Base-by-base conservation (phyloP, 257 asterid species). In the Capsicum baccatum region DNA sequence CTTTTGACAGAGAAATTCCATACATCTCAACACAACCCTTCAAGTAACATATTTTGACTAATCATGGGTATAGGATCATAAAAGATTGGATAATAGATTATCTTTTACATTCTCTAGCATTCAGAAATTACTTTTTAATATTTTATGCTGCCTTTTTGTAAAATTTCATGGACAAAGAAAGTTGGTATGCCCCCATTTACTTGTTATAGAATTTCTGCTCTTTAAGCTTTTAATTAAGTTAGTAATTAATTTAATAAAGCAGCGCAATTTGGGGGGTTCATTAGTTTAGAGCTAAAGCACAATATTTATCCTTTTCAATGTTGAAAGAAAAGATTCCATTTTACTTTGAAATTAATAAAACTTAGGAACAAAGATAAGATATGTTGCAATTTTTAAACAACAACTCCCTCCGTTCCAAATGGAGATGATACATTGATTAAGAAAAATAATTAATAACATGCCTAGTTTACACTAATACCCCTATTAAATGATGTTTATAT, bases 251-350 rank as follows among this genome's bases (percentile, higher is more conserved):
- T 54, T 55, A 4, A 54, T 6, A 54, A 76, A 78, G 64, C 54
- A 52, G 81, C 81, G 81, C 81, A 78, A 78, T 54, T 76, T 26
- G 62, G 21, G 80, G 81, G 26, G 5, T 14, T 33, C 48, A 54
- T 78, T 26, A 26, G 33, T 26, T 14, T 78, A 78, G 47, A 13
- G 6, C 13, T 78, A 33, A 78, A 78, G 64, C 82, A 54, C 64
- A 50, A 54, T 8, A 26, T 26, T 35, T 54, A 78, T 78, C 8
- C 81, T 74, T 54, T 76, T 9, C 78, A 39, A 69, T 2, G 3
- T 69, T 16, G 55, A 33, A 69, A 69, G 52, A 59, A 64, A 47
- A n/a, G 33, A 71, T 69, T 39, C 37, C 57, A 42, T 44, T 47
- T 10, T 44, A n/a, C 26, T 69, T 71, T 71, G 15, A 71, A 44